Base-by-base conservation (phyloP, 1,284 basidiomycete genomes). In the Pyrrhoderma noxium region DNA sequence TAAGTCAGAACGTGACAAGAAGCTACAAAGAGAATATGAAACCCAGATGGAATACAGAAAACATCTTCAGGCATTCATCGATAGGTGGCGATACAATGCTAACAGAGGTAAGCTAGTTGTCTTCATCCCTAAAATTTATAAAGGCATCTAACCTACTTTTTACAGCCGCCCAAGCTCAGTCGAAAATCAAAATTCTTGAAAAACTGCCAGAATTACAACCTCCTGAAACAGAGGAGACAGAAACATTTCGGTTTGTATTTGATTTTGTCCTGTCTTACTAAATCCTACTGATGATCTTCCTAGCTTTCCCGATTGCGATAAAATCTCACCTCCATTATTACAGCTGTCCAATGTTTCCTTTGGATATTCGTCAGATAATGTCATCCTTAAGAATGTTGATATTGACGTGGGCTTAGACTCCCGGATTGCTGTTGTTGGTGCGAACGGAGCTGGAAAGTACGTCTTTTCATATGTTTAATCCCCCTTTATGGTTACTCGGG, bases 101-200 rank as follows among this genome's bases (percentile, higher is more conserved):
- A 92, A 93, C 64, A 78, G 92, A 59, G 86, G 85, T 73, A 64
- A 52, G 67, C 56, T 58, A 14, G 23, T 46, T 43, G 40, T 27
- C 31, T 25, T 31, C 19, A 31, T 3, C 16, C 13, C 35, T 3
- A 25, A 21, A 40, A 18, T 16, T 16, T 18, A 7, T 22, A 25
- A 22, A 16, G 47, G n/a, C 48, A 37, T 39, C 21, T 31, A 11
- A 51, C n/a, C 16, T 51, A 45, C 16, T 51, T 23, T 50, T 48
- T 50, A 25, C 52, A 80, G 92, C 92, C 55, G 80, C 90, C 1
- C 93, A 97, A 68, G 93, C 94, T 25, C 94, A 97, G 65, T 90
- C 86, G 60, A 95, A 93, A 67, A 97, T 99, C 68, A 99, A 99
- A 70, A 94, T 98, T 56, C 74, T 99, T 46, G 96, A 99, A 67